phyloP scores from a whole-genome alignment of 1,139 yeast genomes.

The Geotrichum restrictum region DNA sequence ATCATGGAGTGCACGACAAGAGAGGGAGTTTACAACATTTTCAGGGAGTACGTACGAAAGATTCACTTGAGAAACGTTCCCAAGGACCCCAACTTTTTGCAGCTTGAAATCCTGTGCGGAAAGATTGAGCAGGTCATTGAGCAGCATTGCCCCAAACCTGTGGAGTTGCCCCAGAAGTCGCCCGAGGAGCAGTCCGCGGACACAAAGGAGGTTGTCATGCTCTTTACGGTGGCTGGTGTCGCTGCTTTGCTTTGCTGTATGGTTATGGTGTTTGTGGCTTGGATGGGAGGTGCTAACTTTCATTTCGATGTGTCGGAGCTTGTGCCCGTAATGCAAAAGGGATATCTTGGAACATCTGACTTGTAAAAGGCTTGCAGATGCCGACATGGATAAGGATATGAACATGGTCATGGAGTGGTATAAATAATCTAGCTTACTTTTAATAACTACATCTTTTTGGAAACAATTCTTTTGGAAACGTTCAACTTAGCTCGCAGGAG shows the following conservation, averaged over 20 bases:
- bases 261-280: constrained; percentile 31
- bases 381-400: not conserved
- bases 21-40: constrained; percentile 70
- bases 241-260: constrained; percentile 27
- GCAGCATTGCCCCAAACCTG: constrained; percentile 33
- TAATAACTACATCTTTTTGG: too few relatives aligned
- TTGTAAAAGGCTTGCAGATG: constrained; percentile 11
- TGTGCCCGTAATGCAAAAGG: constrained; percentile 15
- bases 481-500: not conserved
- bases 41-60: constrained; percentile 65
- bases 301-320: constrained; percentile 15
- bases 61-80: constrained; percentile 79
- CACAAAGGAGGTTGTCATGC: constrained; percentile 23
- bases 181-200: constrained; percentile 21
- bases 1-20: constrained; percentile 71
- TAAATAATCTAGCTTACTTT: too few relatives aligned
- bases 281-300: constrained; percentile 30
- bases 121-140: constrained; percentile 84
- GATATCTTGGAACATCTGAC: constrained; percentile 15
- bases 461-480: too few relatives aligned
- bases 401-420: not conserved
- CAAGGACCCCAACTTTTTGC: constrained; percentile 80
- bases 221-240: constrained; percentile 27
- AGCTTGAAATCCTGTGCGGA: constrained; percentile 80
- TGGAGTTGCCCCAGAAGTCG: constrained; percentile 14